Evolutionary conservation across 306 rosid species (phyloP).

Genomic region (Malus asiatica): DNA sequence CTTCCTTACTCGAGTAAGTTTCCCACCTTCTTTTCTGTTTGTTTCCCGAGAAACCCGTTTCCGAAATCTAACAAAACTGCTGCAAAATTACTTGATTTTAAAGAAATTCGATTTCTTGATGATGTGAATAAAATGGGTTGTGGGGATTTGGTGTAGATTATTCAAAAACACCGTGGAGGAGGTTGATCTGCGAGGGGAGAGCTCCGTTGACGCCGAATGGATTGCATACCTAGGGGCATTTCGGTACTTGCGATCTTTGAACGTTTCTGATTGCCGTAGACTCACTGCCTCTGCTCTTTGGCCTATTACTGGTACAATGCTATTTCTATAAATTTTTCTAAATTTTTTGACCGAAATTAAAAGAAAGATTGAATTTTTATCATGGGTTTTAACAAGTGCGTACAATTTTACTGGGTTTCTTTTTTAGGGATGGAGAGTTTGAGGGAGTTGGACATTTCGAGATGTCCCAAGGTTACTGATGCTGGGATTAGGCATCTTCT

Average conservation of each 20-base stretch:
- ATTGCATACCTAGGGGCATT: slow-evolving; percentile 89
- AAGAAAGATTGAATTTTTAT: neutral
- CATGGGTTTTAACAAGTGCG: neutral
- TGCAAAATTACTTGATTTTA: neutral
- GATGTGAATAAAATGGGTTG: neutral
- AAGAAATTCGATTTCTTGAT: neutral
- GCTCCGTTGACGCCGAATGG: slow-evolving; percentile 76
- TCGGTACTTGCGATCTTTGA: slow-evolving; percentile 47
- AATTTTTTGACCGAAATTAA: no score
- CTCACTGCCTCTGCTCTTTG: slow-evolving; percentile 64
- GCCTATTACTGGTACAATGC: slow-evolving; percentile 56
- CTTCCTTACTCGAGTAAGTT: slow-evolving; percentile 77
- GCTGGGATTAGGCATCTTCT: slow-evolving; percentile 57
- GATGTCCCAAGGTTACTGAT: slow-evolving; percentile 72
- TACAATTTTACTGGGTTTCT: neutral
- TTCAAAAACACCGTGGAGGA: slow-evolving; percentile 67
- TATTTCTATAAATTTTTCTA: neutral
- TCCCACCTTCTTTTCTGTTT: neutral
- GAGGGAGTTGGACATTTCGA: slow-evolving; percentile 66
- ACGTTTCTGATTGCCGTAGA: slow-evolving; percentile 54
- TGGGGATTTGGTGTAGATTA: slow-evolving; percentile 28
- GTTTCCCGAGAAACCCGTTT: neutral
- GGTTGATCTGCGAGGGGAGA: slow-evolving; percentile 50
- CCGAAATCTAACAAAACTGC: neutral
- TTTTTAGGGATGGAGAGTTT: slow-evolving; percentile 54